Evolutionary conservation across 768 basidiomycete species (phyloP).

Genomic region (Tulasnella sp.): DNA sequence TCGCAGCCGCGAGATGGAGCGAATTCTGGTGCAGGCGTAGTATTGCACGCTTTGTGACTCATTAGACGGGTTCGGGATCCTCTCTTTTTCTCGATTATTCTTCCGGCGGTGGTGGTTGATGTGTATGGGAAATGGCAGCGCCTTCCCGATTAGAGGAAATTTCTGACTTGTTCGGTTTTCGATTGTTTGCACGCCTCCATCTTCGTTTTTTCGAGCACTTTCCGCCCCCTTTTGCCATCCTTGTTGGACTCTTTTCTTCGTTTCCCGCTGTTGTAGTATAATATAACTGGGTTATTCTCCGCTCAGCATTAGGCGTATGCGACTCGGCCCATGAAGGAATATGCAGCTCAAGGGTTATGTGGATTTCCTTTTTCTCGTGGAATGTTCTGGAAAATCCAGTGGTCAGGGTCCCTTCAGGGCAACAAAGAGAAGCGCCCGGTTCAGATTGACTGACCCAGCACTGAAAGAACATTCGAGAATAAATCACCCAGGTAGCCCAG

Average conservation of each 20-base stretch:
- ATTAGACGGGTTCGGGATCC: neutral
- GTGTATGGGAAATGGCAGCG: neutral
- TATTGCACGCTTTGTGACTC: neutral
- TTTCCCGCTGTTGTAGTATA: neutral
- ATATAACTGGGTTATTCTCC: neutral
- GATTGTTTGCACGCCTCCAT: neutral
- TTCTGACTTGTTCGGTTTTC: neutral
- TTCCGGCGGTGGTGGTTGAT: neutral
- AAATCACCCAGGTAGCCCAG: neutral
- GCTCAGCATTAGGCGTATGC: neutral
- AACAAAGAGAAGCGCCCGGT: neutral
- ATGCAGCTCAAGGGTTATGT: neutral
- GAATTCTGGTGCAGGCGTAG: constrained; percentile 1
- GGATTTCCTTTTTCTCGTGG: neutral
- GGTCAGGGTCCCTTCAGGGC: neutral
- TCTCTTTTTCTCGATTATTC: neutral
- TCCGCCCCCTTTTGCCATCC: neutral
- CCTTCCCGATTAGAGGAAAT: neutral
- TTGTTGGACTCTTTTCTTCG: neutral
- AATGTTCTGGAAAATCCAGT: neutral
- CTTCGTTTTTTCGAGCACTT: neutral
- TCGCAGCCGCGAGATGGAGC: neutral
- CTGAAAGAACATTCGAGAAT: constrained; percentile 8
- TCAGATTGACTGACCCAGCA: neutral
- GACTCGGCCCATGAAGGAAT: neutral